Evolutionary conservation across 441 rosid genomes (phyloP).

Genomic region (Brassica hybrid): DNA sequence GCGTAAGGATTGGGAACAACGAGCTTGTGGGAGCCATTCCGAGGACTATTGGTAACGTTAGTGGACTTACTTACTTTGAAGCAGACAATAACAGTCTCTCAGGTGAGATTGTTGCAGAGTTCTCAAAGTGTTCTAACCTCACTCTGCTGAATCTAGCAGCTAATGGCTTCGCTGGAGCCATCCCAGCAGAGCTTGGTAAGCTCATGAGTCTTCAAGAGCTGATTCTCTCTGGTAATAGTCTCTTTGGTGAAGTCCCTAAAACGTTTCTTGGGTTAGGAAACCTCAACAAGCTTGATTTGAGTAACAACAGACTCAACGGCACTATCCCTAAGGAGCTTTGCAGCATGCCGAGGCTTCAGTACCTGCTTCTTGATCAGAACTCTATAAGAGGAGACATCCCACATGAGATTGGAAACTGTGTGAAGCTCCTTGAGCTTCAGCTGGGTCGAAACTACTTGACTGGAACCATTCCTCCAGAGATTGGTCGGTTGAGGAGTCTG

Average conservation of each 20-base stretch:
- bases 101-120: constrained; percentile 76
- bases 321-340: constrained; percentile 79
- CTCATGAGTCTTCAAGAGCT: constrained; percentile 85
- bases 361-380: constrained; percentile 76
- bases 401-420: constrained; percentile 83
- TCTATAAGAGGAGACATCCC: constrained; percentile 90
- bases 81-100: constrained; percentile 83
- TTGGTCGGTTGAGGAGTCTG: constrained; percentile 79
- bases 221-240: constrained; percentile 83
- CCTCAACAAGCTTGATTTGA: constrained; percentile 91
- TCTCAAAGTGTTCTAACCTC: constrained; percentile 80
- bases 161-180: constrained; percentile 76
- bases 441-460: constrained; percentile 84
- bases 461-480: constrained; percentile 85
- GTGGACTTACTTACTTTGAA: constrained; percentile 89
- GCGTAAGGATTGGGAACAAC: constrained; percentile 84
- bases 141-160: constrained; percentile 84
- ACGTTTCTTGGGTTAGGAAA: constrained; percentile 80
- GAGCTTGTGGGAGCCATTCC: constrained; percentile 82
- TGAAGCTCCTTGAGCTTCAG: constrained; percentile 78
- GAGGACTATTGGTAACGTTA: constrained; percentile 68
- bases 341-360: constrained; percentile 82
- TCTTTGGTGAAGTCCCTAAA: constrained; percentile 77
- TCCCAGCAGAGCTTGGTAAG: constrained; percentile 74
- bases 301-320: constrained; percentile 83